Evolutionary conservation across 345 rosid species (phyloP), one percentile per base, ranked within the genome.

Genomic region (Hibiscus tridactylites): DNA sequence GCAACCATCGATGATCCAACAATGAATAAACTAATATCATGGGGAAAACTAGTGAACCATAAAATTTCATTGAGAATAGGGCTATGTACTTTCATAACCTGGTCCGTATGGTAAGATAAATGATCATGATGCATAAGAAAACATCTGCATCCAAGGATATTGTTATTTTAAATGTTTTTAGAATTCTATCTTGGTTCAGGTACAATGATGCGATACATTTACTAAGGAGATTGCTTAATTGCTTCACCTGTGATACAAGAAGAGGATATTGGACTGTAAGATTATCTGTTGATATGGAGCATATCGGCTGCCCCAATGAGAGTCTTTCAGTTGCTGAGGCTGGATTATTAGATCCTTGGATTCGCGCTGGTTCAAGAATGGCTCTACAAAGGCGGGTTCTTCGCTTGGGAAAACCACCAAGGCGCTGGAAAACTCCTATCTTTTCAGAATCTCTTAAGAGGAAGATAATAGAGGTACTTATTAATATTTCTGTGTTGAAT

Each of bases 231-330:
- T 74, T 92, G 80, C 96, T 95, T 44, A 69, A 61, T 79, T 78
- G 80, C 73, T 92, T 90, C 68, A 71, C 68, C 26, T 88, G 81
- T 79, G 97, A 92, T 73, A 78, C 85, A 76, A 88, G 98, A 83
- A 89, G 97, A 85, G 98, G 97, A 72, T 84, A 83, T 79, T 91
- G 98, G 98, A 91, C 89, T 50, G 83, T 94, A 12, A 84, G 98
- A 76, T 82, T 94, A 82, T 90, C 98, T 26, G 79, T 91, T 68
- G 91, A 94, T 82, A 84, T 94, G 77, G 97, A 90, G 80, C 97
- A 90, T 76, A 73, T 85, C 61, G 91, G 93, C 69, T 81, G 79
- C 77, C 85, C 80, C 54, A 82, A 85, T 76, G 92, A 91, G 77
- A 91, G 96, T 75, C 93, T 94, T 61, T 75, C 79, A 75, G 87